These are phyloP conservation scores for Aspergillus neoniger DNA, from an alignment of 2,329 filamentous ascomycete species.

Conservation along the genomic window DNA sequence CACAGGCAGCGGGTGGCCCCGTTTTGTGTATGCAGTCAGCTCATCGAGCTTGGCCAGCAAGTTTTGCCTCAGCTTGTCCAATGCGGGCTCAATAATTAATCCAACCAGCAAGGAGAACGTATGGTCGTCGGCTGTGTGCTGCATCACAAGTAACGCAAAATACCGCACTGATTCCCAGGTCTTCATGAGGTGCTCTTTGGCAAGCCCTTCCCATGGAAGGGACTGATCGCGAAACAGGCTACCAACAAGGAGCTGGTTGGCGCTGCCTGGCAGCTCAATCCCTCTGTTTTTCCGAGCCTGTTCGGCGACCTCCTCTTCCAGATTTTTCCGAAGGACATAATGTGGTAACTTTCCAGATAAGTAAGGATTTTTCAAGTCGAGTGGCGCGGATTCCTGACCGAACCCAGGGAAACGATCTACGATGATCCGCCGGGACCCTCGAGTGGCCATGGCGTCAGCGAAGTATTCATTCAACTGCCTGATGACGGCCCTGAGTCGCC, in stretches of 20 bases:
- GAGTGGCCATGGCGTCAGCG: constrained; percentile 24
- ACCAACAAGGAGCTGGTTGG: constrained; percentile 36
- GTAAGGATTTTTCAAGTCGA: constrained; percentile 5
- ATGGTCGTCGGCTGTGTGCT: constrained; percentile 26
- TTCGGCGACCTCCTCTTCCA: constrained; percentile 27
- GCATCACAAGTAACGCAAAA: constrained; percentile 28
- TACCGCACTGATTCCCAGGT: constrained; percentile 25
- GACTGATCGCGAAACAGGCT: constrained; percentile 39
- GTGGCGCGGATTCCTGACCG: too few species aligned
- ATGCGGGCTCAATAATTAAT: constrained; percentile 22
- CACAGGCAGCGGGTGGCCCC: constrained; percentile 28
- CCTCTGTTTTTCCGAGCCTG: constrained; percentile 32
- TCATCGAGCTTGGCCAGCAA: constrained; percentile 28
- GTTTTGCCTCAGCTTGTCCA: constrained; percentile 23
- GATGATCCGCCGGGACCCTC: constrained; percentile 21
- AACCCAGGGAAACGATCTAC: neutral
- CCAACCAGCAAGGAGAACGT: constrained; percentile 22
- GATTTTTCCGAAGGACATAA: neutral
- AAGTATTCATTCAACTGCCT: constrained; percentile 31
- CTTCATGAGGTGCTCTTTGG: constrained; percentile 25
- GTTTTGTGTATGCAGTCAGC: constrained; percentile 23
- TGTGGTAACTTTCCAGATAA: constrained; percentile 16
- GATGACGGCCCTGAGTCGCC: constrained; percentile 32
- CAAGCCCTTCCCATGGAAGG: constrained; percentile 36
- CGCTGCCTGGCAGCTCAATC: constrained; percentile 37